phyloP scores from a whole-genome alignment of 2,329 filamentous ascomycete species.

The Grosmannia clavigera region DNA sequence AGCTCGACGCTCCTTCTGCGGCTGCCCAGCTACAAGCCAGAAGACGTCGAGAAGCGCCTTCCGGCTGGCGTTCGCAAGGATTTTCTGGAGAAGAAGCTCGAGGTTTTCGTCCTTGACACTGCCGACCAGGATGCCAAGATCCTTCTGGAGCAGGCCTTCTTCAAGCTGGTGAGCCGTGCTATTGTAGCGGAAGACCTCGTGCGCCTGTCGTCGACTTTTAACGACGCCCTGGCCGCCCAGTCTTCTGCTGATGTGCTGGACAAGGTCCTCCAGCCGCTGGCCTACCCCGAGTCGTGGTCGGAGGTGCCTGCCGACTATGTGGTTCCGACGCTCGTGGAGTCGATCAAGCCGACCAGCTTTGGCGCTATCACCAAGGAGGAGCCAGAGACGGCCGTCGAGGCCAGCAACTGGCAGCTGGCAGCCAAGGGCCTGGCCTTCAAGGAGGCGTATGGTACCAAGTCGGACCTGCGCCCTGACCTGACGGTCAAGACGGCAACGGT shows the following conservation, averaged over 20 bases:
- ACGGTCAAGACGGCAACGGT: slow-evolving; percentile 77
- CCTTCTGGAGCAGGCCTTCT: slow-evolving; percentile 69
- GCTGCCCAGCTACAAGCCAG: slow-evolving; percentile 69
- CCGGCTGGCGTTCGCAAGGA: slow-evolving; percentile 57
- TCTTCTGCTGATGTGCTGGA: slow-evolving; percentile 57
- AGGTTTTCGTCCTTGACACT: slow-evolving; percentile 66
- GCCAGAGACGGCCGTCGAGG: slow-evolving; percentile 47
- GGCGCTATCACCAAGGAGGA: slow-evolving; percentile 66
- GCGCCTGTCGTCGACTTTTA: slow-evolving; percentile 49
- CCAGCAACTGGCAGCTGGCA: slow-evolving; percentile 69
- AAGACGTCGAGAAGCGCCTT: slow-evolving; percentile 81
- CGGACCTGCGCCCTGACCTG: slow-evolving; percentile 70
- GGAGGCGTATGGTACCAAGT: slow-evolving; percentile 73
- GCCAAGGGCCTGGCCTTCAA: slow-evolving; percentile 88
- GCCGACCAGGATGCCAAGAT: slow-evolving; percentile 47
- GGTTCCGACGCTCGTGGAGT: slow-evolving; percentile 41
- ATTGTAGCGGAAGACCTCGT: slow-evolving; percentile 48
- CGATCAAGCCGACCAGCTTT: slow-evolving; percentile 72
- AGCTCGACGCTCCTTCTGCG: slow-evolving; percentile 64
- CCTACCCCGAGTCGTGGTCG: slow-evolving; percentile 59
- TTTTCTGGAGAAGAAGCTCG: slow-evolving; percentile 55
- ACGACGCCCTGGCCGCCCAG: slow-evolving; percentile 34
- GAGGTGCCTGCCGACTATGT: slow-evolving; percentile 50
- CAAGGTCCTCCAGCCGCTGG: slow-evolving; percentile 37
- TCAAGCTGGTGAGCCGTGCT: slow-evolving; percentile 61